Evolutionary conservation across 306 rosid genomes (phyloP), one percentile per base, ranked within the genome.

Genomic region (Trifolium fragiferum): DNA sequence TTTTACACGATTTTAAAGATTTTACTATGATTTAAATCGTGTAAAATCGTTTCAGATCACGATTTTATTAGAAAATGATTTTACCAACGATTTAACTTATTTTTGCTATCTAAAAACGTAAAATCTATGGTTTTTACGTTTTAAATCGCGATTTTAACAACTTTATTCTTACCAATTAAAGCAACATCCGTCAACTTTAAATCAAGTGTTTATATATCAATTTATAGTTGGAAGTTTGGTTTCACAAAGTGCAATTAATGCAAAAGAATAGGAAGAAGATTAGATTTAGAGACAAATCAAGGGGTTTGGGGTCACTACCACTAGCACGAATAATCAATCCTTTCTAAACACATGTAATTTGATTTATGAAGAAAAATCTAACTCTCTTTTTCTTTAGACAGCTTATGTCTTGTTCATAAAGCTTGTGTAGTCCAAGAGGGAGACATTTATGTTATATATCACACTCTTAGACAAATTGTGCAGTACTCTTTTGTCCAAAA

Each of bases 401-500:
- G 15, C 59, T 79, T 35, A 14, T 79, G 82, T 71, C 79, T 71
- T 83, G 60, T 71, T 72, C 79, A 14, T 43, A 72, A 76, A 79
- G 74, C 68, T 76, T 66, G 55, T 84, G 85, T 84, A 63, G 80
- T 80, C 58, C 75, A 73, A 73, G 81, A 68, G 41, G 87, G 84
- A 54, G 77, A 84, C 87, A 84, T 44, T 40, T 16, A 59, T 68
- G 71, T 66, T 73, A 68, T 75, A 76, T 46, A 61, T 76, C 84
- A 62, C 80, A 73, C 69, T 62, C 72, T 43, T 53, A 80, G 84
- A 68, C 84, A 84, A 72, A 47, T 73, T 72, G 74, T 80, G 61
- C 82, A 67, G 35, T 57, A 57, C 63, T 50, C 75, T 67, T 51
- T 40, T 80, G 87, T 80, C 80, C 80, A 67, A 72, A 80, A 83